Evolutionary conservation across 2,329 filamentous ascomycete species (phyloP), one percentile per base, ranked within the genome.

Genomic region (Thelonectria discophora): DNA sequence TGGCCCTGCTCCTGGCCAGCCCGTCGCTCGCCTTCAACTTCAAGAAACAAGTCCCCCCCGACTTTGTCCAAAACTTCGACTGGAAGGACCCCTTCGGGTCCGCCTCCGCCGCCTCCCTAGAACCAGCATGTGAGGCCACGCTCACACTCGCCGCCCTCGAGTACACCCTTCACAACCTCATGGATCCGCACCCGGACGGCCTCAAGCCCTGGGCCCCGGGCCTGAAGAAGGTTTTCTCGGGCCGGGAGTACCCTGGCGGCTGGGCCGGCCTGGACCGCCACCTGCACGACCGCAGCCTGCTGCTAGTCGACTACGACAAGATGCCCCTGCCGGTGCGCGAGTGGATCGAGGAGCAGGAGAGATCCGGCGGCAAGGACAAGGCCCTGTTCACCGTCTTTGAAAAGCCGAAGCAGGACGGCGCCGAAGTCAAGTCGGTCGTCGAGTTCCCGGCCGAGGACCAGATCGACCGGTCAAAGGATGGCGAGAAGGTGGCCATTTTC

Each of bases 261-360:
- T 86, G 84, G 84, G 76, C 77, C 24, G 84, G 84, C 37, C 72
- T 81, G 21, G 84, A 86, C 66, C 77, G 76, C n/a, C 83, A 86
- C 71, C 79, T 80, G 50, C 77, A 79, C 62, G 80, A 83, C 55
- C 79, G 83, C 17, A 78, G 77, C 57, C 68, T 85, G 63, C 69
- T 85, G 45, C 67, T 76, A 65, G 84, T 85, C 82, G 73, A 77
- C 32, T 80, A 82, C 64, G 66, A 70, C 5, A 74, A 78, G 6
- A 58, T 85, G 30, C 83, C 82, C 11, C 63, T 78, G 20, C 67
- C 67, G 32, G 80, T 83, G 51, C 73, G 78, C 39, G 75, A 79
- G 69, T 86, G 83, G 83, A 78, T 85, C 47, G 79, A 82, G 69
- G 73, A 74, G 40, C 75, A 81, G 65, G 78, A 79, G 55, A 69